Base-by-base conservation (phyloP, 148 eudicot genomes). In the Silene latifolia region DNA sequence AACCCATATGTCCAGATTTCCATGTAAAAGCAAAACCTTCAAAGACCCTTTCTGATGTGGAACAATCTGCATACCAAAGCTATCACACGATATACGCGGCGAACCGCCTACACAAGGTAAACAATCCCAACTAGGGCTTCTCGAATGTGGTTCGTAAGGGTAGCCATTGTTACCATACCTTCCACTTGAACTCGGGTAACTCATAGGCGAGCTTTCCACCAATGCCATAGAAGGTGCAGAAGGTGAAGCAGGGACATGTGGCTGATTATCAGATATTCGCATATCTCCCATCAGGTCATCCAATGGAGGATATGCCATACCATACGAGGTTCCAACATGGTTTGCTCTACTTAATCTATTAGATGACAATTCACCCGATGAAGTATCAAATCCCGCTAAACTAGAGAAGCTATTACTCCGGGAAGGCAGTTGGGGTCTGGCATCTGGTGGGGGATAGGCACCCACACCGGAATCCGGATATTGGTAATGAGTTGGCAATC, bases 1-100 rank as follows among this genome's bases (percentile, higher is more conserved):
- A 29, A 94, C 81, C 92, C 90, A 87, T 67, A 94, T 90, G 71
- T 91, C 97, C 53, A 94, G 75, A 80, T 90, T 87, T 12, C 98
- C 98, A 81, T 94, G 97, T 63, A 94, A 81, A 71, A 91, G 93
- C 79, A 94, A 76, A 72, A 87, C 85, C 78, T 84, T 94, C 72
- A 88, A 68, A 32, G 98, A 89, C 58, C 87, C 87, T 82, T 85
- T 86, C 27, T 78, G 68, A 70, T 46, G 62, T 2, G 90, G 84
- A 76, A 85, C 86, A 67, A 94, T 58, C 81, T 88, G 90, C 84
- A 82, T 66, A 76, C 79, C 77, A 48, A 74, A 81, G 72, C 78
- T 81, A 51, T 73, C 58, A 69, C 17, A 72, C 3, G 71, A 24
- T 57, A 85, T 46, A 63, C 72, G 70, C 1, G 77, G 62, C 19